Evolutionary conservation across 345 rosid species (phyloP), one percentile per base, ranked within the genome.

Genomic region (Eucalyptus regnans): DNA sequence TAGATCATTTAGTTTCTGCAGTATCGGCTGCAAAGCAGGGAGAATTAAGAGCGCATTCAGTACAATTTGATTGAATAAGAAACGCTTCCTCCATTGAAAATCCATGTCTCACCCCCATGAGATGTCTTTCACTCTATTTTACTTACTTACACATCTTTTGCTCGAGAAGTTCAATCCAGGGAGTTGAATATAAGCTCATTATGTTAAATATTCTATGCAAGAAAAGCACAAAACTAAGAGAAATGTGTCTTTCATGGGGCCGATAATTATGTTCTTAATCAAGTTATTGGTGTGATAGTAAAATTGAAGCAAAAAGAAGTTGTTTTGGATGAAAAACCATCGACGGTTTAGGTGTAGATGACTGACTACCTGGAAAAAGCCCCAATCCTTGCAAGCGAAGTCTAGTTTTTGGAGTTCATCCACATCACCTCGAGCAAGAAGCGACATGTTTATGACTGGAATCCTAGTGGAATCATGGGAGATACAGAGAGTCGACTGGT

Each of bases 381-480:
- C 94, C 93, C 94, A 92, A 20, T 88, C 90, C 83, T 84, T 90
- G 92, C 93, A 91, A 50, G 90, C 91, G 49, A 54, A 5, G 66
- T 92, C 88, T 46, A 91, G 88, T 71, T 88, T 93, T 50, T 54
- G 54, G 14, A 49, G 87, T 76, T 92, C 92, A 81, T 83, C 87
- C 9, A 41, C 52, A 33, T 91, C 89, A 15, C 90, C 92, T 50
- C 54, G 51, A 49, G 88, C 88, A 29, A 91, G 89, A 89, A 88
- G 87, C 13, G 91, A 90, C 86, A 90, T 83, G 12, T 87, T 87
- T 29, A 92, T 90, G 88, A 91, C 80, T 15, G 91, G 87, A n/a
- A 90, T 85, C 50, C 76, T 81, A 3, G 58, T 50, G 25, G 89
- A 56, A 88, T 64, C 52, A 5, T 25, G 66, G 8, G 83, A 88